Conservation (phyloP, 176 grass and related monocot genomes). For the Oryza meyeriana region DNA sequence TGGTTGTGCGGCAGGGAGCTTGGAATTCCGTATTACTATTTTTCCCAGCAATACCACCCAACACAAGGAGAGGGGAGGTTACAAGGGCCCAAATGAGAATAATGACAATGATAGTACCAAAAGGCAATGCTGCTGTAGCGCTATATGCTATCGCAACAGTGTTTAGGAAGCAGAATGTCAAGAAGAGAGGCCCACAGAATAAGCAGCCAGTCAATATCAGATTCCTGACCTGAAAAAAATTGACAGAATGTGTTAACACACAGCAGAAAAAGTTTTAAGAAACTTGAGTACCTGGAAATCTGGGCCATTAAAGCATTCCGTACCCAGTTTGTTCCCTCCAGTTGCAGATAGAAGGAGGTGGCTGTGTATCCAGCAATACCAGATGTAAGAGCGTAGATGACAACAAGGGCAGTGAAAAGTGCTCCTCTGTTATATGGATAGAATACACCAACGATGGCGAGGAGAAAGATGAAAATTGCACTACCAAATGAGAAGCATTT, state of each 20-base stretch:
- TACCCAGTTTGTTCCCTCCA: conserved; percentile 94
- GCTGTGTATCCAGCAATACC: conserved; percentile 94
- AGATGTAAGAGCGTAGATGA: conserved; percentile 90
- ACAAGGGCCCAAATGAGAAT: conserved; percentile 93
- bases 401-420: conserved; percentile 95
- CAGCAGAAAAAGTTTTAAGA: conserved; percentile 15
- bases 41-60: conserved; percentile 91
- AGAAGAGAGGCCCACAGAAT: conserved; percentile 89
- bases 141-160: conserved; percentile 86
- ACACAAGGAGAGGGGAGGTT: conserved; percentile 80
- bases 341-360: conserved; percentile 85
- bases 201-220: conserved; percentile 84
- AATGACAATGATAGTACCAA: conserved; percentile 93
- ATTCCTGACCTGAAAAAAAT: conserved; percentile 85
- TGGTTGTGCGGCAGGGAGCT: conserved; percentile 75
- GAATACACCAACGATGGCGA: conserved; percentile 85
- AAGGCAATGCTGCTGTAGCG: conserved; percentile 88
- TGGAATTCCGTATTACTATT: conserved; percentile 90
- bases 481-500: conserved; percentile 35
- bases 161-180: conserved; percentile 94
- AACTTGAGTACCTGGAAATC: neutral
- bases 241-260: neutral
- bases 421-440: conserved; percentile 95
- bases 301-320: conserved; percentile 26
- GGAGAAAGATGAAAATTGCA: conserved; percentile 87